Conservation (phyloP, 495 filamentous ascomycete genomes). For the Delitschia confertaspora region DNA sequence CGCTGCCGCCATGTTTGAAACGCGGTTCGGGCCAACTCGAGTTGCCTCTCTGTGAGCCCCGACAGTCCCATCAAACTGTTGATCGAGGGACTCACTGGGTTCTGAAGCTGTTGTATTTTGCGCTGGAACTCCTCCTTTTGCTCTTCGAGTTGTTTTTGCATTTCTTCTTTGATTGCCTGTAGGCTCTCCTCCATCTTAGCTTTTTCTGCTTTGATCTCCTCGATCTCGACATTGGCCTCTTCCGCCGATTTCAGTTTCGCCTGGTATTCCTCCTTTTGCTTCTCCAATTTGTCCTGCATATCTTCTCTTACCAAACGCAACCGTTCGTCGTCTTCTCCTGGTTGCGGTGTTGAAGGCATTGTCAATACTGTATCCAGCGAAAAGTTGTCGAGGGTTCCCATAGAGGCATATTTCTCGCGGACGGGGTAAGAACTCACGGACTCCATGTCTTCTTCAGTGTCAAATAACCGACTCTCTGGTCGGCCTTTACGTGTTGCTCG, state of each 20-base stretch:
- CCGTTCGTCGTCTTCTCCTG: constrained; percentile 62
- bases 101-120: constrained; percentile 49
- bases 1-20: constrained; percentile 71
- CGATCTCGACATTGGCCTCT: constrained; percentile 65
- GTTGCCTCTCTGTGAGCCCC: constrained; percentile 59
- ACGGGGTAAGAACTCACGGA: constrained; percentile 80
- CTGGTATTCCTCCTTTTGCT: constrained; percentile 75
- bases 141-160: constrained; percentile 46
- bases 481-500: constrained; percentile 71
- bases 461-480: constrained; percentile 41
- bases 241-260: constrained; percentile 72
- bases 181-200: constrained; percentile 78
- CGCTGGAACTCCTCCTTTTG: constrained; percentile 60
- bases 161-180: constrained; percentile 69
- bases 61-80: constrained; percentile 31
- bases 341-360: constrained; percentile 82
- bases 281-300: constrained; percentile 81
- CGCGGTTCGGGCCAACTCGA: constrained; percentile 55
- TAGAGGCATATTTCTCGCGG: constrained; percentile 93
- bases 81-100: constrained; percentile 6
- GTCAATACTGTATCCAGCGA: constrained; percentile 91
- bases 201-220: constrained; percentile 79
- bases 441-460: constrained; percentile 75
- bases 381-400: constrained; percentile 91
- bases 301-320: constrained; percentile 69